A percentile compares a stretch with the other conserved stretches of the same genome.
Evolutionary conservation across 2,329 filamentous ascomycete genomes (phyloP).

Genomic region (Colletotrichum abscissum): DNA sequence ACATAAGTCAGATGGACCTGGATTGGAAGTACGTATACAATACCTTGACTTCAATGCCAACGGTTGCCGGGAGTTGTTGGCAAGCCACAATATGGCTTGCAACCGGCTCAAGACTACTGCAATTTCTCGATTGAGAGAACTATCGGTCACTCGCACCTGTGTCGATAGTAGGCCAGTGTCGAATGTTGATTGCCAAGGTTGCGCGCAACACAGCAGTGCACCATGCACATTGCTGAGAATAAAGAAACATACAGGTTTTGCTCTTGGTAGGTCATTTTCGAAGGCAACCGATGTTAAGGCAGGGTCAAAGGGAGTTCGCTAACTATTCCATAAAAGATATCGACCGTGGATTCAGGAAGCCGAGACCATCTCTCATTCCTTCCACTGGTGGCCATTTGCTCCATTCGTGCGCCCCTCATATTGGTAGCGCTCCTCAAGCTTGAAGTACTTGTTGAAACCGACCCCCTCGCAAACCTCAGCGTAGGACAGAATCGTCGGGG

Average conservation of each 20-base stretch:
- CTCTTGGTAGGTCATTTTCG: neutral
- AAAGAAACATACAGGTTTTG: neutral
- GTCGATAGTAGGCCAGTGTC: too few species aligned
- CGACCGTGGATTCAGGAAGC: neutral
- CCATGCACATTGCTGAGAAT: too few species aligned
- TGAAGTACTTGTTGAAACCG: slow-evolving; percentile 55
- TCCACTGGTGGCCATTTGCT: slow-evolving; percentile 30
- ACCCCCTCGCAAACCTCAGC: slow-evolving; percentile 57
- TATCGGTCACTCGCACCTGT: too few species aligned
- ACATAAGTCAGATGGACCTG: neutral
- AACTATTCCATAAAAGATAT: neutral
- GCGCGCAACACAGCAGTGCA: too few species aligned
- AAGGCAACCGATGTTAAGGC: neutral
- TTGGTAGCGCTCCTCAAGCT: slow-evolving; percentile 25
- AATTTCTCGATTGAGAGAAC: neutral
- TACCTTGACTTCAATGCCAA: neutral
- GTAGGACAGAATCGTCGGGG: slow-evolving; percentile 55
- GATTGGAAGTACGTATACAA: neutral
- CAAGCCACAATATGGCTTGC: too few species aligned
- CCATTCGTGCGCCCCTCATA: slow-evolving; percentile 21
- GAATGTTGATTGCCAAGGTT: too few species aligned
- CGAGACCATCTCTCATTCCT: neutral
- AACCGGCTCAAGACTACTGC: neutral
- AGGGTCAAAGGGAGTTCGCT: neutral
- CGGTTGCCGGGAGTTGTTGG: neutral